phyloP scores from a whole-genome alignment of 371 early-diverging fungal species.

The Apophysomyces sp. region DNA sequence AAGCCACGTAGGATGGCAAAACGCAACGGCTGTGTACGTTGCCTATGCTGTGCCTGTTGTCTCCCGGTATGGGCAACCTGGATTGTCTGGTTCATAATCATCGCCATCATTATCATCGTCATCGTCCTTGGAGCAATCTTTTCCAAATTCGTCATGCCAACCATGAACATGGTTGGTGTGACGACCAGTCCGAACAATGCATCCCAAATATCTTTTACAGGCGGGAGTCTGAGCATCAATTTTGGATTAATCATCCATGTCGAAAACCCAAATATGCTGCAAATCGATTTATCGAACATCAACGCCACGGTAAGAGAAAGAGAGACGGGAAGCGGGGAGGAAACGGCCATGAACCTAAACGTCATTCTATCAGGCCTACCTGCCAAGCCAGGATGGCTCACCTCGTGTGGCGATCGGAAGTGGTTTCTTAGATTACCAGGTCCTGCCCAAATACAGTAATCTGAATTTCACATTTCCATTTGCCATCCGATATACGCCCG shows the following conservation, averaged over 20 bases:
- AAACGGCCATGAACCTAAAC: too few relatives aligned
- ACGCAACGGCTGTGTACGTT: slow-evolving; percentile 33
- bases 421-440: slow-evolving; percentile 38
- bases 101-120: slow-evolving; percentile 35
- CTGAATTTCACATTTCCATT: slow-evolving; percentile 51
- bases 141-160: slow-evolving; percentile 38
- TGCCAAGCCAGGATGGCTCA: slow-evolving; percentile 28
- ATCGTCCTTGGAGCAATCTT: slow-evolving; percentile 35
- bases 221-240: slow-evolving; percentile 29
- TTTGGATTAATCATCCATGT: slow-evolving; percentile 37
- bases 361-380: slow-evolving; percentile 55
- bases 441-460: slow-evolving; percentile 36
- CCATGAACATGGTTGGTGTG: slow-evolving; percentile 30
- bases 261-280: slow-evolving; percentile 39
- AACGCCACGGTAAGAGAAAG: slow-evolving; percentile 30
- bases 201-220: slow-evolving; percentile 26
- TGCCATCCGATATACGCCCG: slow-evolving; percentile 38
- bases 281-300: slow-evolving; percentile 32
- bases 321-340: background rate
- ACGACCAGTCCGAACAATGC: slow-evolving; percentile 16
- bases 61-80: slow-evolving; percentile 40
- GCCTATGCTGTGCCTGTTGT: slow-evolving; percentile 45
- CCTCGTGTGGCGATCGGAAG: slow-evolving; percentile 38
- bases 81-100: slow-evolving; percentile 42
- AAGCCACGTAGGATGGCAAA: slow-evolving; percentile 20